These are phyloP conservation scores for Rhizopogon salebrosus DNA, from an alignment of 768 basidiomycete genomes.

Conservation along the genomic window DNA sequence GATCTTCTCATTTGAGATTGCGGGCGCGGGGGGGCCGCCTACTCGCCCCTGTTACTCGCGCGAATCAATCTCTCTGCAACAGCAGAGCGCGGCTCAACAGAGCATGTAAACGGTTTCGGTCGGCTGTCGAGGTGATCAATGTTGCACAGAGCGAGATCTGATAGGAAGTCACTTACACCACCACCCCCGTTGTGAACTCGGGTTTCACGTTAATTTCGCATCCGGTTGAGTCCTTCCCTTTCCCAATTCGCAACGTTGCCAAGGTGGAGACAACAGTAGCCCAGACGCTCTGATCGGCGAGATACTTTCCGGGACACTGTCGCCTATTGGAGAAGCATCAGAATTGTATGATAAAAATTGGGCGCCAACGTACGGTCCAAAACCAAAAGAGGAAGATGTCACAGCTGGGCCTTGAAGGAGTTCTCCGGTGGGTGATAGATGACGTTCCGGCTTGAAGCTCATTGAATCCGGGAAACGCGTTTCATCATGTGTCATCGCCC, in stretches of 20 bases:
- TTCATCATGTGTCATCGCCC: constrained; percentile 47
- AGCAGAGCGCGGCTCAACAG: constrained; percentile 13
- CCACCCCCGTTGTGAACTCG: constrained; percentile 19
- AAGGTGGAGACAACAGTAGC: constrained; percentile 26
- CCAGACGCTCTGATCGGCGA: constrained; percentile 30
- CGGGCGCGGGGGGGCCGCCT: background rate
- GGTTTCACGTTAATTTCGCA: constrained; percentile 20
- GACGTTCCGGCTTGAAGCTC: constrained; percentile 52
- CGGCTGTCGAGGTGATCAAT: constrained; percentile 5
- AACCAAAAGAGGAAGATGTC: constrained; percentile 12
- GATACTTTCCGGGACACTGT: constrained; percentile 28
- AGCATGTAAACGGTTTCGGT: constrained; percentile 23
- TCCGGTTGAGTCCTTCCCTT: constrained; percentile 23
- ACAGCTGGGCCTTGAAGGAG: constrained; percentile 6
- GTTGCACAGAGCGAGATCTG: background rate
- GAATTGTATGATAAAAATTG: background rate
- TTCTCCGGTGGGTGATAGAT: constrained; percentile 27
- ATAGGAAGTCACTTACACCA: constrained; percentile 9
- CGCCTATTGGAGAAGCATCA: constrained; percentile 14
- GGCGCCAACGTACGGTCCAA: constrained; percentile 19
- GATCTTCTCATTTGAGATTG: background rate
- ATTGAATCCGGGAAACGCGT: constrained; percentile 46
- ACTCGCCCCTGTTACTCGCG: background rate
- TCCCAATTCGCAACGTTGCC: constrained; percentile 22
- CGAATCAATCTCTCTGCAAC: constrained; percentile 12